Base-by-base conservation (phyloP, 2,329 filamentous ascomycete species). In the Penicillium sp. region DNA sequence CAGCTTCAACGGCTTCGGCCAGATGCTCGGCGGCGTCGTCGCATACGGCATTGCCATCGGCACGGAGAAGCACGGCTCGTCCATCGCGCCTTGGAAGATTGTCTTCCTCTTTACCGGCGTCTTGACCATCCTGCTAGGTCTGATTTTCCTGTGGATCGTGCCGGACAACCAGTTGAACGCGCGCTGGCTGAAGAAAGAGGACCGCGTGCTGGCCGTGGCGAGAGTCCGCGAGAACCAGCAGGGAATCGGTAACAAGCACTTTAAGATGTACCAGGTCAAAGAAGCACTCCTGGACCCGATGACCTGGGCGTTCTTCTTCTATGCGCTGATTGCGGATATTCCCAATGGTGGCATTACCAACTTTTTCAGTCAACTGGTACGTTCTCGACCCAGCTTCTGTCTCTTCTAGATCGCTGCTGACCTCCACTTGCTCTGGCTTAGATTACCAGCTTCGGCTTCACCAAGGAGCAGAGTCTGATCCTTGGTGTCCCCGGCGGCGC, bases 141-240 rank as follows among this genome's bases (percentile, higher is more conserved):
- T 75, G 8, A 43, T 81, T 5, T 85, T 85, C 66, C 74, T 82
- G 25, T 84, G 76, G 67, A 62, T 81, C 55, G 80, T 86, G 68
- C 85, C 85, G 0, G 86, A 88, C 66, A 87, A 80, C 63, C 85
- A 87, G 63, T 71, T 87, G 49, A 87, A 87, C 54, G 84, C 84
- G 15, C 78, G 83, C 2, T 88, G 83, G 82, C 67, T 95, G 28
- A 88, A 79, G 7, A 83, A 88, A 54, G 81, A 86, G 48, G 90
- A 94, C 64, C 85, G 86, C 12, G 72, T 86, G 0, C 81, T 91
- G 43, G 89, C 88, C 0, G 79, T 92, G 28, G 90, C 91, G 63
- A 83, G 90, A 0, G 85, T 94, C 5, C 82, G 90, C 0, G 81
- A 86, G 22, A 94, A 94, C 67, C 86, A 91, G 71, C 90, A 90